Base-by-base conservation (phyloP, 2,329 filamentous ascomycete genomes). In the Sordariomycetes sp. region DNA sequence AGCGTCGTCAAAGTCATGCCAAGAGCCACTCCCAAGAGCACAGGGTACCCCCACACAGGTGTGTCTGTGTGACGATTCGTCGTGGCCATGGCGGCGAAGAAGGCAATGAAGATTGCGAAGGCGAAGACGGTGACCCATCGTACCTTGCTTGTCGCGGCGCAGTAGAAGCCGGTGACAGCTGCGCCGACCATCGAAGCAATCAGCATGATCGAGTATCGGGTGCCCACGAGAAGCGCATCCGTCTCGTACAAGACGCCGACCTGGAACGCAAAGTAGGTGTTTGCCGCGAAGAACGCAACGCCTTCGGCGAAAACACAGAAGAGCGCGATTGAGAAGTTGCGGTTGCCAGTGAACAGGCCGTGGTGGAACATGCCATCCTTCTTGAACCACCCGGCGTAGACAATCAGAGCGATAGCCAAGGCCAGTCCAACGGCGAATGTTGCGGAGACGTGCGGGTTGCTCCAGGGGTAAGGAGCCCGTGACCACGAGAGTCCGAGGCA, bases 201-300 rank as follows among this genome's bases (percentile, higher is more conserved):
- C 32, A 59, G 47, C 23, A 42, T 47, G 36, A 62, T 45, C 23
- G 46, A 47, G 40, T 52, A 61, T 3, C 53, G 45, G 3, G 48
- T 37, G n/a, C 54, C 52, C 9, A 53, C 48, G 8, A 54, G 35
- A 4, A 62, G 44, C 8, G 44, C 36, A 34, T 59, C 55, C 1
- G 45, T 47, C 37, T 60, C 56, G 39, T 58, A 61, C 3, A 61
- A 35, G 4, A 57, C 43, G 32, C 46, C 34, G 29, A 38, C 29
- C 43, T 64, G 46, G 32, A 58, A 61, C n/a, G 57, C 51, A 25
- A 63, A 63, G 44, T 63, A 64, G 35, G 49, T 58, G 40, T 62
- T 64, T n/a, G 51, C 54, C 1, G 58, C 54, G 33, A 62, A 61
- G 39, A 63, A 63, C 11, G 50, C 51, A 1, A 61, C 33, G 11